Conservation (phyloP, 2,329 filamentous ascomycete genomes). For the Alternaria gaisen region DNA sequence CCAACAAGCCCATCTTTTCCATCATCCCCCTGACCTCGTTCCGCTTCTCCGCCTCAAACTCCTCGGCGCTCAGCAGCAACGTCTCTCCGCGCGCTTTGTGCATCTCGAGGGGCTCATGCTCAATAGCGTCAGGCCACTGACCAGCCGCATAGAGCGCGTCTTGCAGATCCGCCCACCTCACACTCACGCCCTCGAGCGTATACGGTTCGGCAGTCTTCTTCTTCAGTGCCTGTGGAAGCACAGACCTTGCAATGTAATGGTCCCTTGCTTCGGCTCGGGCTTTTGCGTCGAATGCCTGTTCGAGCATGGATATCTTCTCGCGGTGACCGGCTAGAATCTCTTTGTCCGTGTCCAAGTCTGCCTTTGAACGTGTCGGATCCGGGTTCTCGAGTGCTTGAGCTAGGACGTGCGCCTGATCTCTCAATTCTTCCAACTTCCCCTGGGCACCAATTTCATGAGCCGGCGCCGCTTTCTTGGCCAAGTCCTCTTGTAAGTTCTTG, state of each 20-base stretch:
- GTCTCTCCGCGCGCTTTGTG: slow-evolving; percentile 22
- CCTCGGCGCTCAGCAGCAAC: slow-evolving; percentile 25
- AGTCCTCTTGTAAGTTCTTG: slow-evolving; percentile 27
- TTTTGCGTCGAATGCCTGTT: slow-evolving; percentile 37
- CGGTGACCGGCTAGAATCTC: slow-evolving; percentile 21
- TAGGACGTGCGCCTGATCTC: slow-evolving; percentile 17
- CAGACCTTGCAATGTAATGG: slow-evolving; percentile 36
- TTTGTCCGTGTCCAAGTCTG: slow-evolving; percentile 21
- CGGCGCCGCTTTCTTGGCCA: slow-evolving; percentile 23
- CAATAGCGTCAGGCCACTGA: slow-evolving; percentile 33
- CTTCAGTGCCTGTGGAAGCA: slow-evolving; percentile 32
- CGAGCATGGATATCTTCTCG: slow-evolving; percentile 28
- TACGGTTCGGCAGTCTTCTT: slow-evolving; percentile 33
- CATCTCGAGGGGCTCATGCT: slow-evolving; percentile 31
- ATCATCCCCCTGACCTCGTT: slow-evolving; percentile 31
- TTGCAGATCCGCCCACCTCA: slow-evolving; percentile 47
- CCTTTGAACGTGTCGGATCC: slow-evolving; percentile 20
- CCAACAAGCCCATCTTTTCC: slow-evolving; percentile 13
- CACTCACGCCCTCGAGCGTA: slow-evolving; percentile 34
- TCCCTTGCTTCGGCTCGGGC: slow-evolving; percentile 15
- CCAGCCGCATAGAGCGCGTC: slow-evolving; percentile 42
- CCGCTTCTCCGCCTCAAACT: slow-evolving; percentile 28
- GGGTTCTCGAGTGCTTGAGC: slow-evolving; percentile 26
- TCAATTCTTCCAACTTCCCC: slow-evolving; percentile 26
- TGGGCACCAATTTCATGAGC: slow-evolving; percentile 35